Percentiles rank a stretch among this genome's conserved stretches.
These are phyloP conservation scores for Syzygium aqueum DNA, from an alignment of 345 rosid species.

Conservation along the genomic window DNA sequence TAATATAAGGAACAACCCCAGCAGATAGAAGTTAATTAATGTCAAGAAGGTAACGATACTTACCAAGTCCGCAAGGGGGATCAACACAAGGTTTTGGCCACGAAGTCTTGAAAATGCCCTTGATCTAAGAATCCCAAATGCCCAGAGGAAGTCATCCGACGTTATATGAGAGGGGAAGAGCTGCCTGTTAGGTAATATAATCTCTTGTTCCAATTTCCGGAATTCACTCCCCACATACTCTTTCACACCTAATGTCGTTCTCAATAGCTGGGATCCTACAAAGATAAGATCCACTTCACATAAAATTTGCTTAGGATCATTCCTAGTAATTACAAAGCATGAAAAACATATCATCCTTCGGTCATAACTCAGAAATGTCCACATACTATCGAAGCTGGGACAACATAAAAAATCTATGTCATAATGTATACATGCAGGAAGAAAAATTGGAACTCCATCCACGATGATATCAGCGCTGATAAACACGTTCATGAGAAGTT, in stretches of 20 bases:
- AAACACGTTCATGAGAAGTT: background rate
- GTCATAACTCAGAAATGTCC: background rate
- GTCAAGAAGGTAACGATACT: slow-evolving; percentile 1
- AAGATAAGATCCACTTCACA: background rate
- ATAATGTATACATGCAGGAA: background rate
- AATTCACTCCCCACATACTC: slow-evolving; percentile 55
- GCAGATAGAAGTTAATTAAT: background rate
- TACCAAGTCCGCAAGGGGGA: slow-evolving; percentile 94
- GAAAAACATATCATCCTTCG: background rate
- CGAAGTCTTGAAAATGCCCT: slow-evolving; percentile 86
- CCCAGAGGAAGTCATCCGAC: slow-evolving; percentile 72
- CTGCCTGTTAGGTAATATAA: slow-evolving; percentile 42
- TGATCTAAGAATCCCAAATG: slow-evolving; percentile 80
- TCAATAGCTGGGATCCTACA: slow-evolving; percentile 71
- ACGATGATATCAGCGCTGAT: background rate
- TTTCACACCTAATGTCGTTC: slow-evolving; percentile 64
- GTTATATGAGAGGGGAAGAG: slow-evolving; percentile 65
- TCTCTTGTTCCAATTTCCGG: slow-evolving; percentile 52
- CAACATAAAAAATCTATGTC: background rate
- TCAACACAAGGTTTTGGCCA: slow-evolving; percentile 77
- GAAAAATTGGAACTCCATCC: background rate
- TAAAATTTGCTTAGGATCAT: background rate
- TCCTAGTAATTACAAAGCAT: background rate
- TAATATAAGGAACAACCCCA: background rate
- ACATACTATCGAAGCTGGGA: background rate